Evolutionary conservation across 176 grass and related monocot species (phyloP), one percentile per base, ranked within the genome.

Genomic region (Otatea glauca): DNA sequence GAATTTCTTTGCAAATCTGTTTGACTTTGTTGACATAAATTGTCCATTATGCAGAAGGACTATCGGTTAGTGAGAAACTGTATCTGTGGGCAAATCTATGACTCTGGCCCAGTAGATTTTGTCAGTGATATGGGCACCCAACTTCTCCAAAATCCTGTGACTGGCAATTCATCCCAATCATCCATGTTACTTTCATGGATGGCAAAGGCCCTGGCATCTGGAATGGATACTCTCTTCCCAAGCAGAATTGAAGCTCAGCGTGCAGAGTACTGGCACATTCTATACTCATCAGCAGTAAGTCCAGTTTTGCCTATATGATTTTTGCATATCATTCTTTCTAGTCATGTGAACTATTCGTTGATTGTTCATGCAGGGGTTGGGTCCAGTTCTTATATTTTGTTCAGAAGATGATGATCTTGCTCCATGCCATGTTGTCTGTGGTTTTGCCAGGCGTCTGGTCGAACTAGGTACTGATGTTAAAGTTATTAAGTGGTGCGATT

Each of bases 191-290:
- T 84, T 77, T 94, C 92, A 78, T 94, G 90, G 81, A 94, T 94
- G 68, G 81, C 88, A 72, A 99, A 95, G 87, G 84, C 92, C 10
- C 21, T 99, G 58, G 63, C 91, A 70, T 99, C 97, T 71, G 89
- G 88, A 76, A 85, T 99, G 81, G 93, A 92, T 74, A 96, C 88
- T 91, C 89, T 99, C 67, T 94, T 99, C 45, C 86, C 89, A 78
- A 92, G 87, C 88, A 99, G 91, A 93, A 86, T 96, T 94, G 93
- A 99, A 84, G 91, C 89, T 77, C 93, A 99, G 68, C 90, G 91
- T 74, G 82, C 89, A 64, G 96, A 96, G 74, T 96, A 99, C 69
- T 99, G 96, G 96, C 93, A 96, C 49, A 89, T 81, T n/a, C 82
- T 96, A 20, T 96, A 90, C 75, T 99, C 93, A 80, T 92, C 96